Evolutionary conservation across 2,329 filamentous ascomycete species (phyloP).

Genomic region (Madurella mycetomatis): DNA sequence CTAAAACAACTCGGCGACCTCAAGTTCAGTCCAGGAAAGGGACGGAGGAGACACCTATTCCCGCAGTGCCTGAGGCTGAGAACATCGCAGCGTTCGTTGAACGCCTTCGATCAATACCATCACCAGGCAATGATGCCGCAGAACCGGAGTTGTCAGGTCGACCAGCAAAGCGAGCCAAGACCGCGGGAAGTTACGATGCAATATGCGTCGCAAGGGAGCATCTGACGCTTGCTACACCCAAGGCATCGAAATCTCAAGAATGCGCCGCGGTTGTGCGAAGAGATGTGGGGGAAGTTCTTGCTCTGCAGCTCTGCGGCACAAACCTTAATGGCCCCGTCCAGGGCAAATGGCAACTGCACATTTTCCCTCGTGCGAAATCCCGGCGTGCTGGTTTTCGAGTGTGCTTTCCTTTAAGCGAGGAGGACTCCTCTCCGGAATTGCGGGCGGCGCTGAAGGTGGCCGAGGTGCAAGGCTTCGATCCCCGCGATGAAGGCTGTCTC

Average conservation of each 20-base stretch:
- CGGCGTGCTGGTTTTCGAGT: slow-evolving; percentile 9
- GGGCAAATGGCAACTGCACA: slow-evolving; percentile 3
- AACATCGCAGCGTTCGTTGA: slow-evolving; percentile 14
- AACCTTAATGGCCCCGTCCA: neutral
- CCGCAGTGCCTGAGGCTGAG: neutral
- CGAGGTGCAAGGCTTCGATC: slow-evolving; percentile 10
- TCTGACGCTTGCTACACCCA: slow-evolving; percentile 12
- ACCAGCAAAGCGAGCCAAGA: slow-evolving; percentile 22
- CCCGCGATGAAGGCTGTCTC: slow-evolving; percentile 19
- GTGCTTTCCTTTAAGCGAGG: neutral
- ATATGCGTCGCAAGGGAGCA: slow-evolving; percentile 20
- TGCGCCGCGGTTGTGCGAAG: neutral
- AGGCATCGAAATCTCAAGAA: neutral
- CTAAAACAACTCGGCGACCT: neutral
- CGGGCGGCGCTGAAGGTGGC: slow-evolving; percentile 15
- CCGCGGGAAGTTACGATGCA: neutral
- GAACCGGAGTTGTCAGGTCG: slow-evolving; percentile 1
- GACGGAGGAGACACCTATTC: no score
- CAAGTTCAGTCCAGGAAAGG: neutral
- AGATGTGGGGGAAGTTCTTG: slow-evolving; percentile 12
- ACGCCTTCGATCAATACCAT: slow-evolving; percentile 4
- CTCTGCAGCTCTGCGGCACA: slow-evolving; percentile 4
- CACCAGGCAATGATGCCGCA: neutral
- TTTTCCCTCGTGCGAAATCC: slow-evolving; percentile 18
- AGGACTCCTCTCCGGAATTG: neutral